Evolutionary conservation across 257 asterid genomes (phyloP).

Genomic region (Solanum microdontum): DNA sequence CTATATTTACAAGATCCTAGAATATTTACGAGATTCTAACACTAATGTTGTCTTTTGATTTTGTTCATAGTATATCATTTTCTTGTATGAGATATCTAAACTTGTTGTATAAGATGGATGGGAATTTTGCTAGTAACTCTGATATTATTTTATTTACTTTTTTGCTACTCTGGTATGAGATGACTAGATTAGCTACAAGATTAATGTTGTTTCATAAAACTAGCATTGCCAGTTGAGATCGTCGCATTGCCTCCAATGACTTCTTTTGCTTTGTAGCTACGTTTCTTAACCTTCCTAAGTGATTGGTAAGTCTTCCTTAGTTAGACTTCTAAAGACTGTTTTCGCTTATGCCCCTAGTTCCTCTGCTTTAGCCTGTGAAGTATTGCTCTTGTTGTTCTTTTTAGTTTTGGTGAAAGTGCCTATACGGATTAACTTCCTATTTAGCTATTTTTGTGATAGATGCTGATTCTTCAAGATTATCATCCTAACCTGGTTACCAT

Average conservation of each 20-base stretch:
- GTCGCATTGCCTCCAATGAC: too few species aligned
- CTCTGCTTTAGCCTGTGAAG: not conserved
- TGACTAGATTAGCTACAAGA: not conserved
- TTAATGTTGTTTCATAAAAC: too few species aligned
- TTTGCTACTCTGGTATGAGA: not conserved
- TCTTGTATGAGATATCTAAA: not conserved
- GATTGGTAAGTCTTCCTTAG: not conserved
- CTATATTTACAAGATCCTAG: too few species aligned
- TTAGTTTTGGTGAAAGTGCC: not conserved
- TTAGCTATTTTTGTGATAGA: not conserved
- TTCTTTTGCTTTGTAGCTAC: not conserved
- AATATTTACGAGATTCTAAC: too few species aligned
- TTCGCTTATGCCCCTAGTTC: not conserved
- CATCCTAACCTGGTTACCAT: not conserved
- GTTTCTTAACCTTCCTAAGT: not conserved
- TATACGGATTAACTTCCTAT: not conserved
- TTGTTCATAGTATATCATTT: not conserved
- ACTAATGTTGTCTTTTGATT: not conserved
- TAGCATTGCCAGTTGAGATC: too few species aligned
- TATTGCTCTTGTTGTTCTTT: not conserved
- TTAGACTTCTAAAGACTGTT: not conserved
- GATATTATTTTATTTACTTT: not conserved
- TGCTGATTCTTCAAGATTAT: not conserved
- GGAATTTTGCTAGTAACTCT: conserved; percentile 70
- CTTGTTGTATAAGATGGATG: conserved; percentile 36